These are phyloP conservation scores for Globisporangium cederbergense DNA, from an alignment of 352 stramenopile species.

Conservation along the genomic window DNA sequence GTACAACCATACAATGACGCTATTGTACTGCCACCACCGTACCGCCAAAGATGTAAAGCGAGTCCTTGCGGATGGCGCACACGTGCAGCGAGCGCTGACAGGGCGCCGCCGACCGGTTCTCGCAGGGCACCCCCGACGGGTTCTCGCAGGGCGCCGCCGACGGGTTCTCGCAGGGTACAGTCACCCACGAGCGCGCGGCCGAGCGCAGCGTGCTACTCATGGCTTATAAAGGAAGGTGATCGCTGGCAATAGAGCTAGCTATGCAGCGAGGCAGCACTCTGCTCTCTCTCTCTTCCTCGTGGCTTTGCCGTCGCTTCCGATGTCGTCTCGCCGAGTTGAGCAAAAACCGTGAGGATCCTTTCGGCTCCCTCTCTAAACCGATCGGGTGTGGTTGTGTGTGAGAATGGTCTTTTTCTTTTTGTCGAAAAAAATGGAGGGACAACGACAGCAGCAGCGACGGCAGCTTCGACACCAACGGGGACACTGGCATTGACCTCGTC, in stretches of 20 bases:
- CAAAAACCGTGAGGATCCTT: not conserved
- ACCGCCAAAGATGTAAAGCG: conserved; percentile 92
- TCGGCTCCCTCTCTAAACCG: not conserved
- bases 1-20: not conserved
- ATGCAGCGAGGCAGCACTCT: not conserved
- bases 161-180: conserved; percentile 78
- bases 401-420: not conserved
- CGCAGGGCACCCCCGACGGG: conserved; percentile 41
- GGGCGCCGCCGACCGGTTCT: conserved; percentile 79
- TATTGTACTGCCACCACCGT: not conserved
- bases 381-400: not conserved
- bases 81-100: conserved; percentile 93
- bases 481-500: conserved; percentile 27
- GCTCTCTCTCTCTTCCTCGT: not conserved
- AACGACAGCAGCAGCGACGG: conserved; percentile 20
- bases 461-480: conserved; percentile 1
- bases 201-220: conserved; percentile 38
- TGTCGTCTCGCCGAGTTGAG: not conserved
- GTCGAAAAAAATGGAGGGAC: not conserved
- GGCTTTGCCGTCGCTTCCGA: not conserved
- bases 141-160: conserved; percentile 19
- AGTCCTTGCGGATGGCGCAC: conserved; percentile 88
- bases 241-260: too few relatives aligned
- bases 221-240: not conserved
- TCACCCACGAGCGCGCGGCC: conserved; percentile 60